Evolutionary conservation across 83 land plant genomes (phyloP).

Genomic region (Thuja plicata): DNA sequence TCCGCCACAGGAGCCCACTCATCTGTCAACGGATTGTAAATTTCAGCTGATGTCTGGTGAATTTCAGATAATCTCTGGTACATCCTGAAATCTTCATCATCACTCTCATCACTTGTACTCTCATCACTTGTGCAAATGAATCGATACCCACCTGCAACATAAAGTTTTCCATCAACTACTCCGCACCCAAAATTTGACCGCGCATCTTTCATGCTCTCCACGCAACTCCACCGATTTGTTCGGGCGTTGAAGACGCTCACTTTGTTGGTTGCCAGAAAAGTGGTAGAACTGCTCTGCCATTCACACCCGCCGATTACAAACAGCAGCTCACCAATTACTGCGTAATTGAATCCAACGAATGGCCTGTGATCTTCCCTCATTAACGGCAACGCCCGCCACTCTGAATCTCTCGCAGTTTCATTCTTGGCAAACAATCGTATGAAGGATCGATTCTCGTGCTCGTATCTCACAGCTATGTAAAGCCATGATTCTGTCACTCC

Average conservation of each 20-base stretch:
- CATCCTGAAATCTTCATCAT: background rate
- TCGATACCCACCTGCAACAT: background rate
- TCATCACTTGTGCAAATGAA: background rate
- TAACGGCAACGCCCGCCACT: background rate
- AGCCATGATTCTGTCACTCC: background rate
- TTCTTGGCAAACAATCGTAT: background rate
- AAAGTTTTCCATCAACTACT: background rate
- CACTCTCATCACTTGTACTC: background rate
- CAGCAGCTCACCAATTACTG: no score
- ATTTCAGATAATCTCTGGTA: background rate
- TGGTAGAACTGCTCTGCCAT: no score
- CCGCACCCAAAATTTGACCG: background rate
- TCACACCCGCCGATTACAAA: no score
- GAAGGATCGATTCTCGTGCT: background rate
- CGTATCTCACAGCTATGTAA: background rate
- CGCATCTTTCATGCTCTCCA: background rate
- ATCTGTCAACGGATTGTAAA: background rate
- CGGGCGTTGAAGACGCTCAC: background rate
- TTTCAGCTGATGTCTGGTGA: background rate
- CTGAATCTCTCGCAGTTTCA: background rate
- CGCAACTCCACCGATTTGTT: background rate
- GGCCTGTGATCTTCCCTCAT: background rate
- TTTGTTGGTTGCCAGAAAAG: no score
- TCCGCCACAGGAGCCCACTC: background rate
- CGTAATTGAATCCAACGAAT: background rate